These are phyloP conservation scores for Scheffersomyces illinoinensis DNA, from an alignment of 1,139 yeast species.

Conservation along the genomic window DNA sequence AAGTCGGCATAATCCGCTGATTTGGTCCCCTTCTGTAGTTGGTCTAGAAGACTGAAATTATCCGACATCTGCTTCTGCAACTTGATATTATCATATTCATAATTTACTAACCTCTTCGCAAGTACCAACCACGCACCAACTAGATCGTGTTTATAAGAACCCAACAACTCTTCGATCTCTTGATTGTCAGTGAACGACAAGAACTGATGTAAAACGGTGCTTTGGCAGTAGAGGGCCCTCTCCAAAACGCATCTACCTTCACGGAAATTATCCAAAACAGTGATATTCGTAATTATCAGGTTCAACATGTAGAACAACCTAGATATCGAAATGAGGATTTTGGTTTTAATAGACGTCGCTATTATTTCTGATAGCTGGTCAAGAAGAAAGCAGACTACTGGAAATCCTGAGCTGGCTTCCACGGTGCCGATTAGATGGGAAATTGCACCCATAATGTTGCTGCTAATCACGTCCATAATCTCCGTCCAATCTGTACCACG, in stretches of 20 bases:
- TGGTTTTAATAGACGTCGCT: slow-evolving; percentile 11
- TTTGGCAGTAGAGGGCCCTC: slow-evolving; percentile 13
- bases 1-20: neutral
- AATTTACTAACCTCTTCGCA: slow-evolving; percentile 8
- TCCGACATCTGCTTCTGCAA: neutral
- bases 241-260: slow-evolving; percentile 13
- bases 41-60: neutral
- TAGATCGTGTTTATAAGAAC: slow-evolving; percentile 36
- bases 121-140: slow-evolving; percentile 29
- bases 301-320: slow-evolving; percentile 29
- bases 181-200: slow-evolving; percentile 18
- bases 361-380: slow-evolving; percentile 14
- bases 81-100: slow-evolving; percentile 5
- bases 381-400: slow-evolving; percentile 15
- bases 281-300: slow-evolving; percentile 32
- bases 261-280: slow-evolving; percentile 18
- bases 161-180: slow-evolving; percentile 13
- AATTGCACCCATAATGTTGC: slow-evolving; percentile 22
- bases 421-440: slow-evolving; percentile 16
- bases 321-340: slow-evolving; percentile 28
- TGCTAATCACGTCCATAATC: slow-evolving; percentile 21
- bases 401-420: slow-evolving; percentile 6
- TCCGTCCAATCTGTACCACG: slow-evolving; percentile 4
- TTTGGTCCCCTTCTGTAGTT: neutral
- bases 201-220: slow-evolving; percentile 8